Evolutionary conservation across 768 basidiomycete species (phyloP), one percentile per base, ranked within the genome.

Genomic region (Hygrophorus pudorinus): DNA sequence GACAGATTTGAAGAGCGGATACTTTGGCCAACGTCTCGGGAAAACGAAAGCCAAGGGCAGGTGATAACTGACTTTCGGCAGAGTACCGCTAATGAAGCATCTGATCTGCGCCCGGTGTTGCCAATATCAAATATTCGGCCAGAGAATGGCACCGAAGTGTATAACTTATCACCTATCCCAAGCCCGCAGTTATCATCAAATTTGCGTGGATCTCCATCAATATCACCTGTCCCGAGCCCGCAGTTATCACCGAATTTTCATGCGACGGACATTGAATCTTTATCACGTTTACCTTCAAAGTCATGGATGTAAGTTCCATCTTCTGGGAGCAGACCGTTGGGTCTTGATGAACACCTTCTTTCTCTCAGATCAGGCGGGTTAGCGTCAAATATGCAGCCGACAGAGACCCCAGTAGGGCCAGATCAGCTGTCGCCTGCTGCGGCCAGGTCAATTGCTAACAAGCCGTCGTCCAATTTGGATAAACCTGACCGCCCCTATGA

Each of bases 401-500:
- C 7, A 3, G 24, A 24, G 24, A 24, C 4, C 24, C 24, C 24
- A 7, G 24, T 24, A 24, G 7, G 24, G 24, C 24, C n/a, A n/a
- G n/a, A n/a, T n/a, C n/a, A n/a, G n/a, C n/a, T n/a, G n/a, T 18
- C 20, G 12, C 39, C 39, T 7, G 3, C 17, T 27, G 20, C 39
- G 5, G 13, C 3, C 10, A 39, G n/a, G 8, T 29, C 40, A 6
- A 29, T 30, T 29, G n/a, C n/a, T 5, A 41, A 3, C n/a, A 41
- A 30, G 40, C 7, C 14, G 29, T 41, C 40, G 5, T 41, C 30
- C n/a, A 14, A 24, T 24, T 24, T 24, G 3, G 24, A 24, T 4
- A 49, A 46, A 13, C 10, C 36, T 49, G 49, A 37, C 53, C 54
- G n/a, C n/a, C n/a, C n/a, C n/a, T n/a, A 9, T 48, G 52, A 14